Base-by-base conservation (phyloP, 768 basidiomycete genomes). In the Boletus rubescentipes region DNA sequence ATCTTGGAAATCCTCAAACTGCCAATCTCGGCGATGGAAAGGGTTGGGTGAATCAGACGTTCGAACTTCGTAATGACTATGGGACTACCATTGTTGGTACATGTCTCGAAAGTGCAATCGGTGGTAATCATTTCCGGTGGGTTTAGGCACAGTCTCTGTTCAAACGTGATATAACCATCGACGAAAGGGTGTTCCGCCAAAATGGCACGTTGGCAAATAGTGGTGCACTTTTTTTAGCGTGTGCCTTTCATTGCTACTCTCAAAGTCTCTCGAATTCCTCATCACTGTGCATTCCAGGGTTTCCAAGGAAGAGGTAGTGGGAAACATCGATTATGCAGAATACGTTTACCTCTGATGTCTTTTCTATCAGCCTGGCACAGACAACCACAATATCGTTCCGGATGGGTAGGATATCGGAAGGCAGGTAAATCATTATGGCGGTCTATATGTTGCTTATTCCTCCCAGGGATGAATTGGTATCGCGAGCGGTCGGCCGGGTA, bases 191-290 rank as follows among this genome's bases (percentile, higher is more conserved):
- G 14, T 86, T 65, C 64, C 77, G 76, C 29, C 85, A 87, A 67
- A 82, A 86, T 55, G 85, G 85, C 0, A 61, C 78, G 0, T 26
- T 26, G 18, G 84, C 85, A 4, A 45, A 74, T 47, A 78, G 68
- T 29, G 73, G 74, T 1, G 75, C 78, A 2, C 68, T 86, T 18
- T 88, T 87, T 69, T 72, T 84, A 18, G 81, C 80, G 80, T 82
- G 60, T 55, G 79, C 67, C 8, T 9, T 38, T 6, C 30, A 23
- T 40, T 32, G 38, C 15, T 26, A 5, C 16, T 29, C 11, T 34
- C 26, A n/a, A n/a, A n/a, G n/a, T n/a, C n/a, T 7, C 36, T 44
- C 37, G 15, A 21, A 29, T 44, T 8, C 11, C 5, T 48, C 21
- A 37, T 37, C 37, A 36, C 21, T 4, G 38, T 32, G 35, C 10